phyloP scores from a whole-genome alignment of 2,329 filamentous ascomycete species.

The Trichoderma sp. region DNA sequence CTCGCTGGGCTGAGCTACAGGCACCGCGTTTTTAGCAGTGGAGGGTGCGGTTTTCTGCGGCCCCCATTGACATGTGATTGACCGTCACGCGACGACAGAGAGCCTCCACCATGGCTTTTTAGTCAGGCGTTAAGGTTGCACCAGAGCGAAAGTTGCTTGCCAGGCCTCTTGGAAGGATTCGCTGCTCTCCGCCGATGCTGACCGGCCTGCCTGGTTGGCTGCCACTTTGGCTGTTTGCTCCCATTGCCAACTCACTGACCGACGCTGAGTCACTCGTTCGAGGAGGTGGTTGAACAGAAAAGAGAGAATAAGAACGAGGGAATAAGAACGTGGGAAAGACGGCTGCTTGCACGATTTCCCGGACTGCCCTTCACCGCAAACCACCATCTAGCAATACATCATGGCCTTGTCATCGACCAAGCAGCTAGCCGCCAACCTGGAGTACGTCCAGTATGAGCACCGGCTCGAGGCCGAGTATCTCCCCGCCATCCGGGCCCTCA shows the following conservation, averaged over 20 bases:
- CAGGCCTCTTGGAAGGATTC: not conserved
- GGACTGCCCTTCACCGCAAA: not conserved
- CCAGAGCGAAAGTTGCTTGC: not conserved
- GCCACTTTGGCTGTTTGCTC: conserved; percentile 5
- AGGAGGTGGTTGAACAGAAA: not conserved
- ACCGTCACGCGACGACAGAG: conserved; percentile 9
- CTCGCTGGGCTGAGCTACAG: not conserved
- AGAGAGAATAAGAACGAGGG: not conserved
- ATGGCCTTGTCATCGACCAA: conserved; percentile 37
- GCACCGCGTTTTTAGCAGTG: not conserved
- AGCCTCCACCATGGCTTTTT: conserved; percentile 3
- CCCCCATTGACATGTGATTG: conserved; percentile 17
- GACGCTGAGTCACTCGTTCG: conserved; percentile 8
- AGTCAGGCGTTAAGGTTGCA: not conserved
- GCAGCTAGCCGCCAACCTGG: conserved; percentile 46
- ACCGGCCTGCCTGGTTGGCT: conserved; percentile 14
- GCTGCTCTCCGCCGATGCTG: conserved; percentile 9
- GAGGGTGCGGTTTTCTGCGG: not conserved
- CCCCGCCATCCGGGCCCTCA: conserved; percentile 83
- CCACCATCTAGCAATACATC: not conserved
- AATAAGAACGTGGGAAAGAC: not conserved
- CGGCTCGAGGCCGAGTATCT: conserved; percentile 63
- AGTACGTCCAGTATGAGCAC: conserved; percentile 62
- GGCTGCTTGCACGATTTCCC: not conserved
- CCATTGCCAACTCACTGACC: conserved; percentile 6